A percentile compares a stretch with the other conserved stretches of the same genome.
phyloP scores from a whole-genome alignment of 1,139 yeast species.

The Sugiyamaella pinicola region DNA sequence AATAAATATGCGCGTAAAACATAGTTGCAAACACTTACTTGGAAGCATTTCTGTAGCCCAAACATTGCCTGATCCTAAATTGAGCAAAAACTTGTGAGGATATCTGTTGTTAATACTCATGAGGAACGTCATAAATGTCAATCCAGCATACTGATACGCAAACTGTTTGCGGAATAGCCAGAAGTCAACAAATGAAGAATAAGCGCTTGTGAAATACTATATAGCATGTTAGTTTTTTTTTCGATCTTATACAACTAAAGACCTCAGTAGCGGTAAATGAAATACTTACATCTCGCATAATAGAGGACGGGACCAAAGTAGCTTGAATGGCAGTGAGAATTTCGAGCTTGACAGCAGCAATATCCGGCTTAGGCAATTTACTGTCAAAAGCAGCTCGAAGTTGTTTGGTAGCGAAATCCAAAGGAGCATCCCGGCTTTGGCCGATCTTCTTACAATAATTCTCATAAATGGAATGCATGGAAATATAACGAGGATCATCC shows the following conservation, averaged over 20 bases:
- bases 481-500: conserved; percentile 75
- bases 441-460: conserved; percentile 75
- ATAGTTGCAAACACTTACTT: conserved; percentile 48
- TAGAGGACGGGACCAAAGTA: conserved; percentile 80
- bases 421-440: conserved; percentile 85
- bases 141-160: conserved; percentile 93
- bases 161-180: conserved; percentile 97
- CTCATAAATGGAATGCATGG: conserved; percentile 87
- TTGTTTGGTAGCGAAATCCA: conserved; percentile 82
- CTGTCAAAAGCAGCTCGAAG: conserved; percentile 93
- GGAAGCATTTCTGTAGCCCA: conserved; percentile 98
- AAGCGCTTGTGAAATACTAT: conserved; percentile 57
- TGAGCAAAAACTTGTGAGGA: conserved; percentile 89
- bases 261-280: conserved; percentile 37
- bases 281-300: conserved; percentile 62
- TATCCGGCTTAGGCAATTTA: conserved; percentile 87
- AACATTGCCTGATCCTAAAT: conserved; percentile 80
- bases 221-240: background rate
- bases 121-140: conserved; percentile 90
- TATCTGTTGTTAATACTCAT: conserved; percentile 92
- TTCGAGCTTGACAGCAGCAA: conserved; percentile 85
- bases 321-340: conserved; percentile 88
- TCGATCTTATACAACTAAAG: background rate
- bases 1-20: conserved; percentile 18
- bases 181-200: conserved; percentile 84